Percentiles rank a stretch among this genome's conserved stretches.
phyloP scores from a whole-genome alignment of 2,329 filamentous ascomycete genomes.

The Chaetomium globosum region DNA sequence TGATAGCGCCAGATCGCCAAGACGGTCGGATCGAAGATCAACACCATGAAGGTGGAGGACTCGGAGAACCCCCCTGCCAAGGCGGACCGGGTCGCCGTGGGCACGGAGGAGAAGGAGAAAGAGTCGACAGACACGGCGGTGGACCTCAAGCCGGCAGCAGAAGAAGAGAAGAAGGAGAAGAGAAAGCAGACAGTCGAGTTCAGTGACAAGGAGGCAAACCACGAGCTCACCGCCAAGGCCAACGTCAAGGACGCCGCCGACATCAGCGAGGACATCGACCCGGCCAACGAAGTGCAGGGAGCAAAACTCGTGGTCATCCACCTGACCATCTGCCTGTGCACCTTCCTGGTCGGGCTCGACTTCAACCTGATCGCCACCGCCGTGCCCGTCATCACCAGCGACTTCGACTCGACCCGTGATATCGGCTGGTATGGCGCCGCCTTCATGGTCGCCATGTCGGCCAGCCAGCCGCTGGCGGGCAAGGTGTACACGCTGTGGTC shows the following conservation, averaged over 20 bases:
- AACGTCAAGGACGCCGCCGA: neutral
- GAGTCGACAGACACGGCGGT: neutral
- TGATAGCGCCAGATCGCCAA: neutral
- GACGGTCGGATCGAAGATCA: slow-evolving; percentile 1
- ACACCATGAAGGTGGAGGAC: neutral
- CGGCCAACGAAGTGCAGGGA: neutral
- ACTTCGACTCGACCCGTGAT: neutral
- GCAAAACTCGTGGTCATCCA: neutral
- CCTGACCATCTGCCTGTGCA: neutral
- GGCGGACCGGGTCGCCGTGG: too few species aligned
- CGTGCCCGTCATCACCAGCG: neutral
- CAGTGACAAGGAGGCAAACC: neutral
- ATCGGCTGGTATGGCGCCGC: neutral
- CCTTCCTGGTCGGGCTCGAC: neutral
- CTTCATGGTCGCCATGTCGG: neutral
- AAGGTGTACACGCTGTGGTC: neutral
- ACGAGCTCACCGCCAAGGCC: neutral
- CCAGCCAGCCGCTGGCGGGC: neutral
- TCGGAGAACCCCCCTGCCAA: too few species aligned
- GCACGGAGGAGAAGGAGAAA: too few species aligned
- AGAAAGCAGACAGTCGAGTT: neutral
- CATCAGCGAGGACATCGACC: slow-evolving; percentile 1
- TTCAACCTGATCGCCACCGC: neutral
- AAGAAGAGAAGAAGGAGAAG: neutral
- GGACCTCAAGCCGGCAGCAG: neutral